A percentile compares a stretch with the other conserved stretches of the same genome.
phyloP scores from a whole-genome alignment of 2,329 filamentous ascomycete species.

The Fusarium armeniacum region DNA sequence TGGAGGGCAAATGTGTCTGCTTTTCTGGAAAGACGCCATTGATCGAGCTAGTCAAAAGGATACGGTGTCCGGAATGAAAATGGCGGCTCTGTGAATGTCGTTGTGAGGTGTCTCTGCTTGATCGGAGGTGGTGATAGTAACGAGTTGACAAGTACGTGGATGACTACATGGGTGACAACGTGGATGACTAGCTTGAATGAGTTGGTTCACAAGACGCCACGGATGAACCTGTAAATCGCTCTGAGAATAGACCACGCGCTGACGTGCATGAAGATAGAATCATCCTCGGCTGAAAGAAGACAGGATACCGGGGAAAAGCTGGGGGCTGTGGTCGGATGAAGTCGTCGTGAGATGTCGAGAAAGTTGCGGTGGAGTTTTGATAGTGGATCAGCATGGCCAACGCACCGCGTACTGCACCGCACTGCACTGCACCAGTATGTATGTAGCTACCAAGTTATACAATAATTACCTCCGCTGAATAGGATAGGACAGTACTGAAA shows the following conservation, averaged over 20 bases:
- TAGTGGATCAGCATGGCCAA: slow-evolving; percentile 46
- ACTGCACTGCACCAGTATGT: slow-evolving; percentile 14
- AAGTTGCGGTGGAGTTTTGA: slow-evolving; percentile 38
- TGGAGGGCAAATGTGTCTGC: slow-evolving; percentile 2
- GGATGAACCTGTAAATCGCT: slow-evolving; percentile 28
- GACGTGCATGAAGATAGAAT: slow-evolving; percentile 47
- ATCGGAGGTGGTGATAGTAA: slow-evolving; percentile 18
- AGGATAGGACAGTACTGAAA: slow-evolving; percentile 1
- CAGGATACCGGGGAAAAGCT: slow-evolving; percentile 37
- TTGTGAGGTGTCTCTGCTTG: background rate
- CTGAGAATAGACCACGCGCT: slow-evolving; percentile 34
- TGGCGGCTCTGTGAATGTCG: slow-evolving; percentile 3
- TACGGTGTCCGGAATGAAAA: slow-evolving; percentile 8
- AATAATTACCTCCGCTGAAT: background rate
- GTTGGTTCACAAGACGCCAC: slow-evolving; percentile 33
- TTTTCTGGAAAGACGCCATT: slow-evolving; percentile 15
- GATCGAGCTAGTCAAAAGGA: slow-evolving; percentile 6
- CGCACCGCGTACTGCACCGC: slow-evolving; percentile 34
- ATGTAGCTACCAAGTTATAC: background rate
- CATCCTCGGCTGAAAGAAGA: slow-evolving; percentile 40
- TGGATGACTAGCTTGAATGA: slow-evolving; percentile 18
- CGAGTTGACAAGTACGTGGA: slow-evolving; percentile 13
- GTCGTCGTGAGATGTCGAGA: slow-evolving; percentile 47
- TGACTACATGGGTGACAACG: slow-evolving; percentile 24
- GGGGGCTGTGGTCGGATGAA: slow-evolving; percentile 27